A percentile compares a stretch with the other conserved stretches of the same genome.
Evolutionary conservation across 2,329 filamentous ascomycete species (phyloP).

Genomic region (Bipolaris victoriae): DNA sequence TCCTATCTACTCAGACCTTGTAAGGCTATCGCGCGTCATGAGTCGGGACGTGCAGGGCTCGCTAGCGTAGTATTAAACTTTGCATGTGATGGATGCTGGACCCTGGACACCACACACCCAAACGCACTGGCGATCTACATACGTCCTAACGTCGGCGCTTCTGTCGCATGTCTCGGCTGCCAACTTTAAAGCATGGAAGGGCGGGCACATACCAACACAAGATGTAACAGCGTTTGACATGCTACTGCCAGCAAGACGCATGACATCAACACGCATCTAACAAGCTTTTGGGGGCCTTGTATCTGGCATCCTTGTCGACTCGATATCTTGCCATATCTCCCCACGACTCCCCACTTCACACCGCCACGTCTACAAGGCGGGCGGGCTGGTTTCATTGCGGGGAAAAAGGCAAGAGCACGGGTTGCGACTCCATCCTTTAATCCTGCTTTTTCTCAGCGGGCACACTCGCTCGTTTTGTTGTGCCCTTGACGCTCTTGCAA

Average conservation of each 20-base stretch:
- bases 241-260: not conserved
- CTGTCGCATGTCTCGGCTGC: not conserved
- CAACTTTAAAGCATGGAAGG: not conserved
- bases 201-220: no score
- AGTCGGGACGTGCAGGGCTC: slow-evolving; percentile 9
- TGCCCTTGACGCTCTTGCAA: not conserved
- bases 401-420: slow-evolving; percentile 7
- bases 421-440: not conserved
- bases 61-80: not conserved
- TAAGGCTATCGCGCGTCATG: slow-evolving; percentile 9
- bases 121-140: not conserved
- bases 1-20: no score
- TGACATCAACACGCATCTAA: slow-evolving; percentile 1
- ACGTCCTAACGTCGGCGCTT: not conserved
- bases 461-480: not conserved
- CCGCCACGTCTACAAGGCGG: not conserved
- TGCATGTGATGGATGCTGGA: slow-evolving; percentile 15
- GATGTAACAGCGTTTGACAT: no score
- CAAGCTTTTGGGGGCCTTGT: not conserved
- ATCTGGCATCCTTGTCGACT: slow-evolving; percentile 6
- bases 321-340: slow-evolving; percentile 11
- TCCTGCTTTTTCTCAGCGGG: not conserved
- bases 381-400: slow-evolving; percentile 4
- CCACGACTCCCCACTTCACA: slow-evolving; percentile 10
- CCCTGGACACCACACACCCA: not conserved